Evolutionary conservation across 1,284 basidiomycete species (phyloP), one percentile per base, ranked within the genome.

Genomic region (Volvariella surrecta): DNA sequence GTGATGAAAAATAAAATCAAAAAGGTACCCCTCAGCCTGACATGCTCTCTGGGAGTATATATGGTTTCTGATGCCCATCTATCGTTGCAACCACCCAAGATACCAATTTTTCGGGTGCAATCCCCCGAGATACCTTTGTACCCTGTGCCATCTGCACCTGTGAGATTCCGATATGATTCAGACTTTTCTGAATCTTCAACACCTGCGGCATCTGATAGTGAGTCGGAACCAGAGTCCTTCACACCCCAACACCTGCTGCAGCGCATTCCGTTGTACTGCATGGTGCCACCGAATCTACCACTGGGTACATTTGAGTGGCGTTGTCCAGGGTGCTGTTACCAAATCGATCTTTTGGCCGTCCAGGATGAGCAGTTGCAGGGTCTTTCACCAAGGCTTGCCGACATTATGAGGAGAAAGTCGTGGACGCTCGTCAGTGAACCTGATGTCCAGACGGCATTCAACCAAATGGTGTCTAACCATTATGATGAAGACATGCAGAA

Each of bases 101-200:
- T n/a, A n/a, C n/a, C n/a, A n/a, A n/a, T n/a, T n/a, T n/a, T n/a
- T n/a, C n/a, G n/a, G n/a, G n/a, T n/a, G 6, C 16, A 8, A 9
- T 19, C 19, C 17, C 8, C 13, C 7, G 15, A 13, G 9, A n/a
- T 39, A 4, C 8, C 8, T 15, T n/a, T 19, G 7, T 13, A 7
- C 10, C 38, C 38, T 15, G 8, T 15, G 7, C 17, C 7, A 20
- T 4, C 38, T 39, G 16, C 38, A 9, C 18, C 4, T 7, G 52
- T 59, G 2, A 51, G 50, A 22, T 64, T 60, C 44, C 57, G 54
- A 4, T 74, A 74, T 46, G 71, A 70, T 48, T 62, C 64, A 0
- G 76, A 79, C 52, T 78, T 78, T 54, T 71, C 70, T 10, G 66
- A 68, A 15, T 50, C 54, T 2, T 74, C 74, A 1, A 66, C 71